Base-by-base conservation (phyloP, 768 basidiomycete genomes). In the Mycena alexandri region DNA sequence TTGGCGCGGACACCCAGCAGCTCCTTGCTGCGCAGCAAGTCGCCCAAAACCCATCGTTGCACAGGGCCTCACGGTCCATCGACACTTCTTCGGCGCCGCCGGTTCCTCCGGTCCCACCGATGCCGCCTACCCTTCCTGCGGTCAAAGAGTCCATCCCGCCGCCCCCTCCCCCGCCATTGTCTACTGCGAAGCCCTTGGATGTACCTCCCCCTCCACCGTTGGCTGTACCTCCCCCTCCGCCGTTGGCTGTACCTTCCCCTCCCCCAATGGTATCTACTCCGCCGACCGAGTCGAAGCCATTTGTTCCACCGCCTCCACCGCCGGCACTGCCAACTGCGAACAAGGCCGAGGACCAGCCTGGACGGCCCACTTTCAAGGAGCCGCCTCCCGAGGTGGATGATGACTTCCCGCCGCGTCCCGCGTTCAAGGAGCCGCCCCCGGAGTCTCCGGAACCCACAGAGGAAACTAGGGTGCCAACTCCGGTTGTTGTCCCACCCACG, bases 21-120 rank as follows among this genome's bases (percentile, higher is more conserved):
- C 81, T 93, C 16, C 85, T 94, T 19, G 89, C 88, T 16, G 89
- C 88, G 41, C 90, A 94, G 74, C 87, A 90, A 70, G 82, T 85
- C 47, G 87, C 87, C 3, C 87, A 88, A 73, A 86, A 86, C 62
- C 82, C 84, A 56, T 83, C 83, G 2, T 70, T 84, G 21, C 77
- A 77, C 16, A 79, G 75, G 52, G 74, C 77, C 43, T 71, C 71
- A n/a, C 72, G 74, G 71, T 81, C 81, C 16, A 78, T 82, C 33
- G 77, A 78, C 24, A 62, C 74, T 4, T 38, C 38, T 10, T 3
- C 38, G 11, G 72, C 81, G n/a, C 68, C 70, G 17, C 63, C 68
- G 13, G 63, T 74, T 12, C 70, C 71, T 51, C 67, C 71, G 44
- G 46, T 71, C 21, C 65, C 72, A 13, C 51, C 71, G 36, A 56